Base-by-base conservation (phyloP, 2,329 filamentous ascomycete species). In the Bimuria novae-zelandiae region DNA sequence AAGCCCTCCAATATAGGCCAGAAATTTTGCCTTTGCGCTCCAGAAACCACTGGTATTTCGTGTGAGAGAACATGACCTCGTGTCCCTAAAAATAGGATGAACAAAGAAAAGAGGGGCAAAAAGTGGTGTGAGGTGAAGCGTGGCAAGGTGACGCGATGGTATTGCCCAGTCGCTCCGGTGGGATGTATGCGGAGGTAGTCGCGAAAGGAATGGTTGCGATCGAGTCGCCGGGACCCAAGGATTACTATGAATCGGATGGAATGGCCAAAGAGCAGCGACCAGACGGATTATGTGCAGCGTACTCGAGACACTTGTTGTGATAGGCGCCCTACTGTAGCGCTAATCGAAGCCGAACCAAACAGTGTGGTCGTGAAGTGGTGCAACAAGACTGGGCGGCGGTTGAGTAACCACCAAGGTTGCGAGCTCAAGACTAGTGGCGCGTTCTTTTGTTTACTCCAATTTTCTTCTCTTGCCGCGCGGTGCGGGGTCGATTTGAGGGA, bases 381-480 rank as follows among this genome's bases (percentile, higher is more conserved):
- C 51, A 25, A 19, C n/a, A 32, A 12, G 35, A 35, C 52, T 44
- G 35, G 62, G 49, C 45, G 50, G 55, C 55, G 57, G 60, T 60
- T 65, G 63, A 42, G 63, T 57, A 63, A 61, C 61, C 62, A 59
- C 57, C 44, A 59, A 56, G 56, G 61, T 62, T 55, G 54, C 61
- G 54, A 58, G 48, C 44, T 54, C 49, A 55, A 62, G 44, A 43
- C 46, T 51, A 52, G 60, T 54, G 61, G 56, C 57, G 63, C 62
- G 49, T 48, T 41, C 10, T 35, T 47, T 29, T 37, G 40, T 57
- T 60, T 76, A 80, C 63, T 83, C 81, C 54, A 85, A 75, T 80
- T 90, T 95, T 78, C 92, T 88, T 77, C 92, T 86, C 83, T 97
- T 97, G 60, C 92, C 92, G 74, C 92, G 92, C 7, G 92, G 93